Conservation (phyloP, 495 filamentous ascomycete species). For the Tuber melanosporum region DNA sequence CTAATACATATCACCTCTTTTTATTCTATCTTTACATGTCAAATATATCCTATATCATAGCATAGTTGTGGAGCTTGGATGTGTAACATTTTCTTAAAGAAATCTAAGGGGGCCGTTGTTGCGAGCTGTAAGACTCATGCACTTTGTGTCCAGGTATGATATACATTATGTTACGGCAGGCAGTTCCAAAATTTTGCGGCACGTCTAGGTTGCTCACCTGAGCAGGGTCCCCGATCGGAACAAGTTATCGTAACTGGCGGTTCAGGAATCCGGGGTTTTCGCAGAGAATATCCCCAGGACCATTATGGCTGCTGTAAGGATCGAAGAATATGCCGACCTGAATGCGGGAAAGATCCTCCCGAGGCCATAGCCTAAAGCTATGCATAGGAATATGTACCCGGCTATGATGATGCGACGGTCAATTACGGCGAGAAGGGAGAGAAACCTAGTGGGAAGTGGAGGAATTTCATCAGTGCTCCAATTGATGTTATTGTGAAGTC, state of each 20-base stretch:
- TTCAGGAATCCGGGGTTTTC: not conserved
- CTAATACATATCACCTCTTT: no score
- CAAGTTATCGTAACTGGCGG: not conserved
- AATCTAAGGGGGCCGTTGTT: no score
- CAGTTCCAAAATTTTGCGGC: no score
- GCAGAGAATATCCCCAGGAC: not conserved
- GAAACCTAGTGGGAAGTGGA: not conserved
- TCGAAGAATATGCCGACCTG: not conserved
- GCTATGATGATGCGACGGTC: not conserved
- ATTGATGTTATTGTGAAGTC: not conserved
- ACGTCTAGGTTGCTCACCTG: not conserved
- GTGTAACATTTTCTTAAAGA: no score
- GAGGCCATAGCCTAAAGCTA: not conserved
- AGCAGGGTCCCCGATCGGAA: not conserved
- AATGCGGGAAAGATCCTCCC: not conserved
- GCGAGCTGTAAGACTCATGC: no score
- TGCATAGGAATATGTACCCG: constrained; percentile 2
- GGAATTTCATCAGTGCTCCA: not conserved
- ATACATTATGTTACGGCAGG: no score
- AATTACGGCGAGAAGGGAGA: not conserved
- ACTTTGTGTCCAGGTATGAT: no score
- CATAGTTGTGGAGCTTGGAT: no score
- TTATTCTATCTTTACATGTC: no score
- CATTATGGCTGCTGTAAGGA: not conserved
- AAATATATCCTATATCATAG: no score